phyloP scores from a whole-genome alignment of 352 stramenopile species.

The Vaucheria bursata region DNA sequence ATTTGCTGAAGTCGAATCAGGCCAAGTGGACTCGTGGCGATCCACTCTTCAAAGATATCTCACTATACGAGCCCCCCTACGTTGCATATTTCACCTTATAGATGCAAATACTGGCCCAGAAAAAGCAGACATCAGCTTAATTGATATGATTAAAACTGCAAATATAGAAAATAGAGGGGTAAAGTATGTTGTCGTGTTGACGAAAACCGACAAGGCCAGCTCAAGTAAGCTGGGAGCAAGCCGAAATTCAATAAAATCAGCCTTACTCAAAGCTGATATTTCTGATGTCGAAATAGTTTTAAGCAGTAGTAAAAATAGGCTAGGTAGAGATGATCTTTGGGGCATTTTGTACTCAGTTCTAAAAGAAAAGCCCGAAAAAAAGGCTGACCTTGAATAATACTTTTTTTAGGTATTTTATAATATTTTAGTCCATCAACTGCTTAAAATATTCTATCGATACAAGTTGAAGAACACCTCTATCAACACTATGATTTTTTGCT shows the following conservation, averaged over 20 bases:
- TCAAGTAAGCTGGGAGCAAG: background rate
- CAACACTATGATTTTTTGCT: too few relatives aligned
- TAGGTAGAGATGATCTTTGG: background rate
- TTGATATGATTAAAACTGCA: background rate
- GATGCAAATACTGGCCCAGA: conserved; percentile 57
- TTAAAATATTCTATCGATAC: too few relatives aligned
- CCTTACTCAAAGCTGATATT: background rate
- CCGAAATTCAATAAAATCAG: background rate
- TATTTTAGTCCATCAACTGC: too few relatives aligned
- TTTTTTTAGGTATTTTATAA: too few relatives aligned
- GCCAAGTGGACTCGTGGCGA: conserved; percentile 37
- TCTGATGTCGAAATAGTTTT: background rate
- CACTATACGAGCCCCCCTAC: conserved; percentile 46
- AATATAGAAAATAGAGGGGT: background rate
- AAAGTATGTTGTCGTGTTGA: conserved; percentile 64
- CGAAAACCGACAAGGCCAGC: conserved; percentile 61
- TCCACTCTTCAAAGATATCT: conserved; percentile 47
- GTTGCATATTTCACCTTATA: conserved; percentile 65
- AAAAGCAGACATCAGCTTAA: background rate
- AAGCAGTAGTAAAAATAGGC: background rate
- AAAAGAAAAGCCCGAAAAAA: background rate
- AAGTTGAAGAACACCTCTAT: too few relatives aligned
- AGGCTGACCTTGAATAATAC: too few relatives aligned
- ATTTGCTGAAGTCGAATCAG: conserved; percentile 58
- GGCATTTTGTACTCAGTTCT: background rate